Conservation (phyloP, 768 basidiomycete genomes). For the Russula abietina region DNA sequence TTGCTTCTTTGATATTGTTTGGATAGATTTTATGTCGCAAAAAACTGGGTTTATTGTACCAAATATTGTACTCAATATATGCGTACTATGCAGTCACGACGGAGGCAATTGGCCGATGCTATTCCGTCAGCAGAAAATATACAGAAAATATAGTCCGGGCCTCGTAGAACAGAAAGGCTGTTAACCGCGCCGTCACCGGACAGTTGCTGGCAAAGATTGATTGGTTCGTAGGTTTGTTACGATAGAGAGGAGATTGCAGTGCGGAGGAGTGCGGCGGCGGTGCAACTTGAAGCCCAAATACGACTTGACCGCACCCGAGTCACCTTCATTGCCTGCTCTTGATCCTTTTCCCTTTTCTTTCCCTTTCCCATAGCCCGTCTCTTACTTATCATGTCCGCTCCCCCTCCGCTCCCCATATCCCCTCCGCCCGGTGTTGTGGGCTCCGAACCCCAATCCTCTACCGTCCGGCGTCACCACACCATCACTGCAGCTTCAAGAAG, state of each 20-base stretch:
- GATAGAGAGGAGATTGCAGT: neutral
- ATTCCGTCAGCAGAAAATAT: neutral
- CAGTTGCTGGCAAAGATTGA: neutral
- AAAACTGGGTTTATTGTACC: too few relatives aligned
- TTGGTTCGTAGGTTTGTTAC: neutral
- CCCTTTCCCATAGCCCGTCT: neutral
- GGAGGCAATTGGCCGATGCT: neutral
- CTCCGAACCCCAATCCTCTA: conserved; percentile 3
- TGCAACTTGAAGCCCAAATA: neutral
- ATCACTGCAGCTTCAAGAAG: conserved; percentile 24
- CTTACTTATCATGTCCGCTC: conserved; percentile 16
- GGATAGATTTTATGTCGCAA: too few relatives aligned
- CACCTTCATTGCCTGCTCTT: neutral
- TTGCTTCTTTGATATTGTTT: neutral
- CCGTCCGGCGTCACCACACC: conserved; percentile 25
- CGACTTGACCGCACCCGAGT: neutral
- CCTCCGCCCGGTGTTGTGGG: conserved; percentile 18
- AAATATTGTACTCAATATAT: too few relatives aligned
- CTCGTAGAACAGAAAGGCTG: neutral
- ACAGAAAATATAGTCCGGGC: too few relatives aligned
- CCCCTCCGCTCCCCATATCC: conserved; percentile 21
- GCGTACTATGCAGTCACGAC: neutral
- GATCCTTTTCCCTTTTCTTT: neutral
- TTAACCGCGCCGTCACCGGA: neutral
- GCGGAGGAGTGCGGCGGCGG: neutral